These are phyloP conservation scores for Vishniacozyma victoriae DNA, from an alignment of 768 basidiomycete genomes.

Conservation along the genomic window DNA sequence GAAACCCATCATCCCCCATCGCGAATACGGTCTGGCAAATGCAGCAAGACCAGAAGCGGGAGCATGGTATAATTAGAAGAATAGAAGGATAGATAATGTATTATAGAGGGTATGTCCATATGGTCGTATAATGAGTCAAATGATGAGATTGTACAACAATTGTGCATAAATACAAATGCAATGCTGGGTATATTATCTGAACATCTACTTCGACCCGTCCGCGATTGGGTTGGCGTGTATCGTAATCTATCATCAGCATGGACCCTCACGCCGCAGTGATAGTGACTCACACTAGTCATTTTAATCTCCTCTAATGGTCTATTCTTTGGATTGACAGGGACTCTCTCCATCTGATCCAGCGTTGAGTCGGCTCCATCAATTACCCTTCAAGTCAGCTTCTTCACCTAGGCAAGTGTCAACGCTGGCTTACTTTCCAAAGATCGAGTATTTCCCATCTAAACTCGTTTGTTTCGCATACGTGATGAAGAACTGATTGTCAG, in stretches of 20 bases:
- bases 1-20: slow-evolving; percentile 67
- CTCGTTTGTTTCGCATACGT: slow-evolving; percentile 89
- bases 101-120: background rate
- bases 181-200: too few species aligned
- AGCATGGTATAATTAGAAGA: background rate
- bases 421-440: slow-evolving; percentile 65
- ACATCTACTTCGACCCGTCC: slow-evolving; percentile 52
- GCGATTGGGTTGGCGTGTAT: slow-evolving; percentile 96
- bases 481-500: slow-evolving; percentile 48
- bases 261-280: background rate
- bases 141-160: background rate
- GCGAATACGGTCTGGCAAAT: slow-evolving; percentile 48
- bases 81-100: background rate
- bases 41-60: too few species aligned
- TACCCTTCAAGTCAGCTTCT: slow-evolving; percentile 51
- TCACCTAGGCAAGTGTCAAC: background rate
- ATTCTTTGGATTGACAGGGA: slow-evolving; percentile 85
- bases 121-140: background rate
- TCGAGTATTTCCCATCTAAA: slow-evolving; percentile 83
- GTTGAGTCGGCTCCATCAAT: slow-evolving; percentile 95
- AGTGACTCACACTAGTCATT: slow-evolving; percentile 67
- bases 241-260: slow-evolving; percentile 48
- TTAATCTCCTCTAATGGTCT: slow-evolving; percentile 79
- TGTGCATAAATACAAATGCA: background rate
- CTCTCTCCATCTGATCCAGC: slow-evolving; percentile 85